Percentiles rank a stretch among this genome's conserved stretches.
Conservation (phyloP, 176 grass and related monocot species). For the Areca catechu region DNA sequence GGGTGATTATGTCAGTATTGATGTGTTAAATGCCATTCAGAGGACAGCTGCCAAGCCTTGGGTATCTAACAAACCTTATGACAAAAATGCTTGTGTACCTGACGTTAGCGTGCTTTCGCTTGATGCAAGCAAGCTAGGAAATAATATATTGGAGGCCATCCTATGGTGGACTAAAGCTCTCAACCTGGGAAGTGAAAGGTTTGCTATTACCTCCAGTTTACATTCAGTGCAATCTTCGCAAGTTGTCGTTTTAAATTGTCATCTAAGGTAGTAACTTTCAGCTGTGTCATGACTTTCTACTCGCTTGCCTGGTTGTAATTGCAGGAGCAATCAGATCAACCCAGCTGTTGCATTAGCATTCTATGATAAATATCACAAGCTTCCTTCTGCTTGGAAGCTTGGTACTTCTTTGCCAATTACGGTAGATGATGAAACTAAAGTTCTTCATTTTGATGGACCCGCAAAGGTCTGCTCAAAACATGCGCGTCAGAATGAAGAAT, state of each 20-base stretch:
- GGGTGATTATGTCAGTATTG: slow-evolving; percentile 58
- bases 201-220: neutral
- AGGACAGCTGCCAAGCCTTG: slow-evolving; percentile 33
- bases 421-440: slow-evolving; percentile 12
- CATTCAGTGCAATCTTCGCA: no score
- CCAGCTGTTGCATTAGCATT: slow-evolving; percentile 42
- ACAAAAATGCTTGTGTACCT: slow-evolving; percentile 58
- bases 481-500: slow-evolving; percentile 24
- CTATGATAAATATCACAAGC: slow-evolving; percentile 49
- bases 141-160: slow-evolving; percentile 37
- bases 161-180: slow-evolving; percentile 50
- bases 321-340: slow-evolving; percentile 37
- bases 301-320: neutral
- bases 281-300: neutral
- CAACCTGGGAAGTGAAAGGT: slow-evolving; percentile 44
- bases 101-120: slow-evolving; percentile 57
- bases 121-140: slow-evolving; percentile 47
- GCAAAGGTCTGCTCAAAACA: slow-evolving; percentile 38
- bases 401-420: neutral
- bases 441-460: slow-evolving; percentile 58
- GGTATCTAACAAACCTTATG: slow-evolving; percentile 44
- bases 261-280: no score
- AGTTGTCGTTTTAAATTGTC: no score
- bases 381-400: slow-evolving; percentile 53
- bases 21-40: slow-evolving; percentile 63